Evolutionary conservation across 1,284 basidiomycete species (phyloP).

Genomic region (Schizophyllum commune): DNA sequence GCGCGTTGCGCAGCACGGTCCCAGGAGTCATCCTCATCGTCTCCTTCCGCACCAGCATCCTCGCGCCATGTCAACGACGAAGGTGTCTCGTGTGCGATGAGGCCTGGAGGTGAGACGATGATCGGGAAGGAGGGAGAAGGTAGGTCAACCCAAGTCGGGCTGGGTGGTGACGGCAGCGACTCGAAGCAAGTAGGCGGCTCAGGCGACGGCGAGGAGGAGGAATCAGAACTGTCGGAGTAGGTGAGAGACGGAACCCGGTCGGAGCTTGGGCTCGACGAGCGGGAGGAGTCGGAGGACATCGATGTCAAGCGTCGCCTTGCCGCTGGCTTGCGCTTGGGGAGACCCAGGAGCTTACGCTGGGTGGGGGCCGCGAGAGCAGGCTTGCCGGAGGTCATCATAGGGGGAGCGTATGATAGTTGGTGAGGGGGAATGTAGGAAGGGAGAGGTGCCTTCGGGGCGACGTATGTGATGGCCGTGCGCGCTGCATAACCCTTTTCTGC

Average conservation of each 20-base stretch:
- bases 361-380: too few relatives aligned
- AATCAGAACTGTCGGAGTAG: background rate
- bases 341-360: background rate
- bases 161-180: background rate
- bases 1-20: background rate
- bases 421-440: constrained; percentile 7
- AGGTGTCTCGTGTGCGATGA: background rate
- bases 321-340: background rate
- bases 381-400: too few relatives aligned
- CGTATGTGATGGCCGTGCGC: constrained; percentile 9
- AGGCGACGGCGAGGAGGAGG: background rate
- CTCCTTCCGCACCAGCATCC: background rate
- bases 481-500: constrained; percentile 7
- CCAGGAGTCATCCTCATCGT: background rate
- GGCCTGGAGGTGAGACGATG: background rate
- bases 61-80: background rate
- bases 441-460: constrained; percentile 5
- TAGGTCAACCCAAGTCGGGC: background rate
- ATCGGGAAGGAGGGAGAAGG: background rate
- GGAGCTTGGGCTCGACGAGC: background rate
- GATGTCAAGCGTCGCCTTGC: background rate
- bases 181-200: background rate
- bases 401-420: too few relatives aligned
- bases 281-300: background rate
- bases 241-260: background rate